phyloP scores from a whole-genome alignment of 73 alveolate species.

The Paramecium biaurelia region DNA sequence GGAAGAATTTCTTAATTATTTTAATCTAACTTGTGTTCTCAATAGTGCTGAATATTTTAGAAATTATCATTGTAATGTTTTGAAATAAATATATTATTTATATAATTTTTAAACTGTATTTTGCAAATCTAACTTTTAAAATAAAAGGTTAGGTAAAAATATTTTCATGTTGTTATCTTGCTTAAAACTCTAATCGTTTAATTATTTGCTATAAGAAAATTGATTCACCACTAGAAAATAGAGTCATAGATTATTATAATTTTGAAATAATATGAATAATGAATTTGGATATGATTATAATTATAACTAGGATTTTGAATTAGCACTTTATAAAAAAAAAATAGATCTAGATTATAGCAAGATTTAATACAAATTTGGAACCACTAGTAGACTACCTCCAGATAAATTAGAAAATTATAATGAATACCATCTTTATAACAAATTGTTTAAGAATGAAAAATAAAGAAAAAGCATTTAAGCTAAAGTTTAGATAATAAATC shows the following conservation, averaged over 20 bases:
- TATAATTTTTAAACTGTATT: too few relatives aligned
- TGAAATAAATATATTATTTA: too few relatives aligned
- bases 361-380: background rate
- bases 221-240: background rate
- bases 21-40: background rate
- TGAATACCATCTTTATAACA: background rate
- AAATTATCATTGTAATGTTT: too few relatives aligned
- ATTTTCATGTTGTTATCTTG: too few relatives aligned
- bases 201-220: background rate
- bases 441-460: background rate
- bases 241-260: background rate
- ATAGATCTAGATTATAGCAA: background rate
- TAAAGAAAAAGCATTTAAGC: background rate
- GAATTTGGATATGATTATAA: background rate
- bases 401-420: background rate
- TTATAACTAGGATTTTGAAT: background rate
- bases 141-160: too few relatives aligned
- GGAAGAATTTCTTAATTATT: background rate
- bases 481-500: background rate
- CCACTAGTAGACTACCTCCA: background rate
- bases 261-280: background rate
- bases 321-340: background rate
- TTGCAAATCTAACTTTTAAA: too few relatives aligned
- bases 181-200: background rate
- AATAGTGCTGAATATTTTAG: too few relatives aligned